Percentiles rank a stretch among this genome's conserved stretches.
Evolutionary conservation across 305 asterid species (phyloP).

Genomic region (Fraxinus baroniana): DNA sequence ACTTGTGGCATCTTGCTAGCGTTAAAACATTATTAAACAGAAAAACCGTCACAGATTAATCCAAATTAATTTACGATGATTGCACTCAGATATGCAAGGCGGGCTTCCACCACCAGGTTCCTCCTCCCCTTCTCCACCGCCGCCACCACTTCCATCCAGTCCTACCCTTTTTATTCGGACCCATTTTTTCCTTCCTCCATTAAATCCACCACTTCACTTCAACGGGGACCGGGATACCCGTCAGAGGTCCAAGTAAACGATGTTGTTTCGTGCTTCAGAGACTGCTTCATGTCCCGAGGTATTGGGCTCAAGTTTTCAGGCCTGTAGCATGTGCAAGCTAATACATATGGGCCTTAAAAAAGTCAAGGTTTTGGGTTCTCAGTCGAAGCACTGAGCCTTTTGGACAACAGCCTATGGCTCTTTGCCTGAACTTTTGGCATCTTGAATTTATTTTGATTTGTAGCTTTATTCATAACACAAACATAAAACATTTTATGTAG

Average conservation of each 20-base stretch:
- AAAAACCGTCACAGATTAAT: neutral
- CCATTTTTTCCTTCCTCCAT: constrained; percentile 15
- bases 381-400: neutral
- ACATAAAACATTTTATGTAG: too few relatives aligned
- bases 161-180: neutral
- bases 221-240: constrained; percentile 13
- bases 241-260: constrained; percentile 28
- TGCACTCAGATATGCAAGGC: constrained; percentile 31
- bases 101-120: constrained; percentile 19
- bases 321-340: neutral
- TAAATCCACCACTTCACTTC: neutral
- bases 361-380: neutral
- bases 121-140: constrained; percentile 25
- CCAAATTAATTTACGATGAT: constrained; percentile 20
- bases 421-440: neutral
- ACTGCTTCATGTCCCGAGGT: constrained; percentile 64
- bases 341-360: neutral
- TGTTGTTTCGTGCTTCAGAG: constrained; percentile 42
- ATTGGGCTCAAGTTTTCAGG: neutral
- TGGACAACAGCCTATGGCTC: neutral
- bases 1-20: neutral
- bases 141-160: neutral
- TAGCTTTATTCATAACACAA: neutral
- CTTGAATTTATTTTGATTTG: neutral
- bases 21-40: neutral